Conservation (phyloP, 176 grass and related monocot species). For the Rhipidocladum racemiflorum region DNA sequence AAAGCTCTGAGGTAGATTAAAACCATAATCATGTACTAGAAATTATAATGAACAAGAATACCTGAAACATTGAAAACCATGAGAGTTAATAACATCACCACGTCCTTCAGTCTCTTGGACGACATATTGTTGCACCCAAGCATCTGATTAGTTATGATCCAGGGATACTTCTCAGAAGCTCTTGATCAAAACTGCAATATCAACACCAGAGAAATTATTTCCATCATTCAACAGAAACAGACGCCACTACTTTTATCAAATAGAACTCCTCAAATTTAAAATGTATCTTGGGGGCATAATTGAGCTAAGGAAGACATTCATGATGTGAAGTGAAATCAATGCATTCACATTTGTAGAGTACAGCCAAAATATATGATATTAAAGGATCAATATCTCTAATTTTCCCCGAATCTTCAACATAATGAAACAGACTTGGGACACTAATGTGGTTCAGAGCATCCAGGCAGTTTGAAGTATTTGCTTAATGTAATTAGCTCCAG, state of each 20-base stretch:
- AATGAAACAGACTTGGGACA: background rate
- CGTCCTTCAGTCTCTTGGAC: constrained; percentile 13
- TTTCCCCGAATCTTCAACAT: background rate
- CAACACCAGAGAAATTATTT: background rate
- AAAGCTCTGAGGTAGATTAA: background rate
- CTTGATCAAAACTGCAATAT: constrained; percentile 22
- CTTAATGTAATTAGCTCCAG: background rate
- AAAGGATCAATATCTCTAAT: background rate
- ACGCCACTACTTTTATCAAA: background rate
- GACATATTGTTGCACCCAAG: constrained; percentile 40
- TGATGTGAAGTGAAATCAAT: background rate
- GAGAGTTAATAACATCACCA: constrained; percentile 46
- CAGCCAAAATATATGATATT: background rate
- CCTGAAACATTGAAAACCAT: constrained; percentile 60
- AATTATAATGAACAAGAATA: constrained; percentile 30
- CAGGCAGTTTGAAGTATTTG: background rate
- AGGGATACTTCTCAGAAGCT: constrained; percentile 6
- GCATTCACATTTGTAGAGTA: constrained; percentile 3
- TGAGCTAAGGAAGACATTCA: constrained; percentile 1
- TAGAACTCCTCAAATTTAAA: background rate
- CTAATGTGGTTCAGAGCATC: background rate
- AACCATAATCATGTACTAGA: constrained; percentile 12
- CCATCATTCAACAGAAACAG: background rate
- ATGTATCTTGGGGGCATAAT: background rate
- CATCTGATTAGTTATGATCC: constrained; percentile 10